Base-by-base conservation (phyloP, 78 protist genomes). In the Capsaspora owczarzaki region DNA sequence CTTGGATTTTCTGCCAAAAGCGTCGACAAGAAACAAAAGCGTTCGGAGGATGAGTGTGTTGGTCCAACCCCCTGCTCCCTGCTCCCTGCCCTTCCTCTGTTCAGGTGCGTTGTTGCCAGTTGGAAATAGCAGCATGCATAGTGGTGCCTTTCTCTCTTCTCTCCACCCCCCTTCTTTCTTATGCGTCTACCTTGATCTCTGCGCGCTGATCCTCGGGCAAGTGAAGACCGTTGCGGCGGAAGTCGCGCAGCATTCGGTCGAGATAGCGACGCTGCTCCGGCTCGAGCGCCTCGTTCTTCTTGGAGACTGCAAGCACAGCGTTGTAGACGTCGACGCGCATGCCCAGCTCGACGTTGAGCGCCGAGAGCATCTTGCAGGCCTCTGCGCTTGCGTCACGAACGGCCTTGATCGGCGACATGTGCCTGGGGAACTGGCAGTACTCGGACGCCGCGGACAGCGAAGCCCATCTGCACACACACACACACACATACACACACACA, bases 201-300 rank as follows among this genome's bases (percentile, higher is more conserved):
- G 42, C 80, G 46, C 85, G 61, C 19, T 14, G 16, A 0, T 47
- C 88, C 56, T 14, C 46, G 19, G 29, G 69, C 31, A 85, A 66
- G 56, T 85, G 79, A 5, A 88, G 83, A 42, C 91, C 91, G 23
- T 49, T 53, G 51, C 88, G 79, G 47, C 60, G 8, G 71, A 43
- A 81, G 83, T 41, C 85, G 29, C 61, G 78, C 40, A 88, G 12
- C 1, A 40, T 19, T 16, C 56, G 33, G 27, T 79, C 91, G 27
- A 88, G 20, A 40, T 19, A 84, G 25, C 87, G 78, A 33, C 60
- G 22, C 42, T 27, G 20, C 68, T 83, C 82, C 41, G 31, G 22
- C 29, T 29, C 49, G n/a, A 14, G 31, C 19, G 63, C 46, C 49
- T 41, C 25, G 46, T 3, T 3, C 72, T 41, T 35, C 44, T 41